Percentiles rank a stretch among this genome's conserved stretches.
Evolutionary conservation across 768 basidiomycete species (phyloP).

Genomic region (Psilocybe cyanescens): DNA sequence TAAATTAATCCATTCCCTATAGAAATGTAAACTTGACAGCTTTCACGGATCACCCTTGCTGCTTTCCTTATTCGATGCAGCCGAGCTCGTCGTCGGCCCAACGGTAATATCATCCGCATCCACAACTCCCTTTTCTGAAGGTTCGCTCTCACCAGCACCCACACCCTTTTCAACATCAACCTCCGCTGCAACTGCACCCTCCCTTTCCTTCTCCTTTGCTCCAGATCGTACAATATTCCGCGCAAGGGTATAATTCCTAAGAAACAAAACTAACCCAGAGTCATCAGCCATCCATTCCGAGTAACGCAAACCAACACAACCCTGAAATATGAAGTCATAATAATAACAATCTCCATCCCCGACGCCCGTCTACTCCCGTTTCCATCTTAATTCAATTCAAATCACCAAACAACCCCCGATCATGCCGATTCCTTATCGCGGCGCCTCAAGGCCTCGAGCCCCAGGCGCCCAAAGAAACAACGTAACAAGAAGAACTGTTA

Average conservation of each 20-base stretch:
- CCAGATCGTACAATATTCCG: conserved; percentile 47
- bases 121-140: not conserved
- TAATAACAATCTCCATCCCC: not conserved
- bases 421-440: not conserved
- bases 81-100: conserved; percentile 27
- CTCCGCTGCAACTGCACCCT: conserved; percentile 5
- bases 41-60: not conserved
- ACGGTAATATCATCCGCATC: conserved; percentile 23
- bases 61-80: conserved; percentile 11
- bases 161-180: conserved; percentile 29
- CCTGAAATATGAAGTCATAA: not conserved
- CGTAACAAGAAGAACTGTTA: conserved; percentile 12
- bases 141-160: conserved; percentile 23
- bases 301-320: not conserved
- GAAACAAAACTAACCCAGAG: conserved; percentile 47
- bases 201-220: conserved; percentile 34
- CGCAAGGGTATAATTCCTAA: conserved; percentile 63
- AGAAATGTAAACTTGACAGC: not conserved
- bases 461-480: conserved; percentile 1
- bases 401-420: conserved; percentile 2
- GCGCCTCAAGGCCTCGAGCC: not conserved
- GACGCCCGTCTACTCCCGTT: not conserved
- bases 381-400: not conserved
- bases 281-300: not conserved
- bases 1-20: not conserved